Base-by-base conservation (phyloP, 495 filamentous ascomycete genomes). In the Pseudomonodictys pantanalensis region DNA sequence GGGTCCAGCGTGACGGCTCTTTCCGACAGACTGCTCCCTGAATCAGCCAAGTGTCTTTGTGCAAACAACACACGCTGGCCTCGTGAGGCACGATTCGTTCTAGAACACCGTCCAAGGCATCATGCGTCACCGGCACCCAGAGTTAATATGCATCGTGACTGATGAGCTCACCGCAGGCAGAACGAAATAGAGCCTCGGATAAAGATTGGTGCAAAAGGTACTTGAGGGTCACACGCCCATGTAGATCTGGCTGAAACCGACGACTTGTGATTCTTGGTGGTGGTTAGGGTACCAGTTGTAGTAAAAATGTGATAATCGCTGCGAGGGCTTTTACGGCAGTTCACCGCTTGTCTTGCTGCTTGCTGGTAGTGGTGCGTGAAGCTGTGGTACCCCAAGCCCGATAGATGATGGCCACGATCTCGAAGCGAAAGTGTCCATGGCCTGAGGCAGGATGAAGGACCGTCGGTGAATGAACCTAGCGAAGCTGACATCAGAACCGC, bases 11-110 rank as follows among this genome's bases (percentile, higher is more conserved):
- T 18, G 15, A 5, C 4, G 38, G 38, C 38, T 12, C 3, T 18
- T 5, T 41, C 20, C 38, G 15, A 18, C 38, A 26, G 17, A 17
- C 8, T 15, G 7, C 28, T 52, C 58, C 51, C 58, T 51, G 58
- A 49, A 61, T 49, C 51, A 45, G 51, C 58, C 48, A 53, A 54
- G 56, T 4, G 6, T 17, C 42, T 57, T 48, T 48, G 53, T 35
- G 26, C 29, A 29, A 46, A 39, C 4, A 15, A 22, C 26, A 28
- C n/a, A 32, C 25, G n/a, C 12, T 17, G 26, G 26, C 42, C 6
- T 20, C n/a, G 4, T 3, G n/a, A 24, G 2, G 17, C 6, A n/a
- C n/a, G 9, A 38, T 46, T 45, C 28, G 47, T 60, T 53, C 56
- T 52, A 38, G 56, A 58, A 51, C 17, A 7, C 5, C 32, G 11